Conservation (phyloP, 495 filamentous ascomycete genomes). For the Glarea lozoyensis region DNA sequence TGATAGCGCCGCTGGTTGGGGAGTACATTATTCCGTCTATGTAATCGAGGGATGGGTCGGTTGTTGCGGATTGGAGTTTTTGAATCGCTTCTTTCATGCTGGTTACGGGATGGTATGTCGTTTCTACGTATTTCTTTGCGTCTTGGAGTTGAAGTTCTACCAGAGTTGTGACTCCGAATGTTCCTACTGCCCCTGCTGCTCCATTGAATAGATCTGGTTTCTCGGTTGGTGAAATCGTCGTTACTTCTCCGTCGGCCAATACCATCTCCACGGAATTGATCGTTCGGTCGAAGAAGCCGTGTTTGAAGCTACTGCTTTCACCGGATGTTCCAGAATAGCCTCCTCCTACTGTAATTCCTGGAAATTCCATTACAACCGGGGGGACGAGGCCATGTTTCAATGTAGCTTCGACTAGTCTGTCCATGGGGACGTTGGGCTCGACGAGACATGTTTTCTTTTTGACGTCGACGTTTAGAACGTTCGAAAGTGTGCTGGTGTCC, state of each 20-base stretch:
- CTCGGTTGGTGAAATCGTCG: constrained; percentile 26
- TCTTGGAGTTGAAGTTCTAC: constrained; percentile 43
- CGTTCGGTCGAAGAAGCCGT: constrained; percentile 50
- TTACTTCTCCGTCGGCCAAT: constrained; percentile 43
- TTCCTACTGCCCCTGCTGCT: constrained; percentile 48
- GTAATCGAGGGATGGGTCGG: constrained; percentile 28
- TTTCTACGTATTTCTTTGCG: constrained; percentile 42
- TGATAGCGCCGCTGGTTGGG: constrained; percentile 38
- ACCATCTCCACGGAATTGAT: constrained; percentile 52
- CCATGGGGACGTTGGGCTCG: constrained; percentile 61
- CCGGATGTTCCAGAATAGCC: constrained; percentile 54
- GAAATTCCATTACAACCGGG: constrained; percentile 52
- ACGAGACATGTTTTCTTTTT: constrained; percentile 36
- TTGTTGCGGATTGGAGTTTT: constrained; percentile 16
- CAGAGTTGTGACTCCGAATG: constrained; percentile 42
- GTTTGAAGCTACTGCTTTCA: constrained; percentile 47
- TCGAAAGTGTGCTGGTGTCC: constrained; percentile 30
- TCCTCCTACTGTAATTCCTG: constrained; percentile 55
- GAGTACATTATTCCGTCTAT: constrained; percentile 43
- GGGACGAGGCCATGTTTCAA: constrained; percentile 44
- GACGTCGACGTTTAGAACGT: constrained; percentile 36
- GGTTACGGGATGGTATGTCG: constrained; percentile 40
- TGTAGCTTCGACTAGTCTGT: constrained; percentile 44
- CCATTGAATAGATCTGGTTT: constrained; percentile 39
- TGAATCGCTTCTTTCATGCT: constrained; percentile 34